These are phyloP conservation scores for Athelia sp. DNA, from an alignment of 1,284 basidiomycete species.

Conservation along the genomic window DNA sequence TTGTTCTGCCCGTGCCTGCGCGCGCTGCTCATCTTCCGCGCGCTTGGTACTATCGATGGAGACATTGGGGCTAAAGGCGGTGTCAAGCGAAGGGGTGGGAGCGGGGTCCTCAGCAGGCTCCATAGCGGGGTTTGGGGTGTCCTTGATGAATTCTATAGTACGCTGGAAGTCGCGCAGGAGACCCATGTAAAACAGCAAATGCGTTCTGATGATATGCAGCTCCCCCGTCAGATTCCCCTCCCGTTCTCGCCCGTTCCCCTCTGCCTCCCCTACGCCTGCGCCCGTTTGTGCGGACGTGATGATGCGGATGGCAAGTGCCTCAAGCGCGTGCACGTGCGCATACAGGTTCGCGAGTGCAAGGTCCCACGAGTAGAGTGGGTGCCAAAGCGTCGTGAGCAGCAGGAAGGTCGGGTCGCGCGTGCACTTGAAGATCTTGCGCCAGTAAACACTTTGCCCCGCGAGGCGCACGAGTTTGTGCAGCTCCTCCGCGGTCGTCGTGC, in stretches of 20 bases:
- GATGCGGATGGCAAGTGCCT: slow-evolving; percentile 5
- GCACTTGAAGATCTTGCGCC: slow-evolving; percentile 40
- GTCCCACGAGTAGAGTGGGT: slow-evolving; percentile 53
- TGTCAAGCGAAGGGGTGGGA: no score
- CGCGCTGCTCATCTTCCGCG: no score
- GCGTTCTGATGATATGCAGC: slow-evolving; percentile 47
- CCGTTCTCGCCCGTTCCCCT: slow-evolving; percentile 16
- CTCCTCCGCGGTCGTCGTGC: slow-evolving; percentile 27
- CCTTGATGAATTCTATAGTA: slow-evolving; percentile 38
- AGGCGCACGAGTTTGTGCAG: slow-evolving; percentile 35
- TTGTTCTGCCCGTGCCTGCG: not conserved
- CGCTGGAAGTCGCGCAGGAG: slow-evolving; percentile 47
- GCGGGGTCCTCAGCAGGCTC: slow-evolving; percentile 10
- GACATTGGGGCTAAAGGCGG: no score
- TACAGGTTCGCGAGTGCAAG: slow-evolving; percentile 44
- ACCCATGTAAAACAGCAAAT: slow-evolving; percentile 45
- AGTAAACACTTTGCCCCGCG: slow-evolving; percentile 49
- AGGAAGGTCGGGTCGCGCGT: slow-evolving; percentile 47
- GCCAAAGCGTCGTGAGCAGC: slow-evolving; percentile 46
- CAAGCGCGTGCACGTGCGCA: slow-evolving; percentile 38
- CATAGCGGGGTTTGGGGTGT: slow-evolving; percentile 42
- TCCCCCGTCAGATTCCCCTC: slow-evolving; percentile 19
- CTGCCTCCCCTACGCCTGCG: slow-evolving; percentile 38
- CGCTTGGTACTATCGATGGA: no score
- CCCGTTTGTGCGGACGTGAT: not conserved